Conservation (phyloP, 2,329 filamentous ascomycete genomes). For the Elsinoe perseae region DNA sequence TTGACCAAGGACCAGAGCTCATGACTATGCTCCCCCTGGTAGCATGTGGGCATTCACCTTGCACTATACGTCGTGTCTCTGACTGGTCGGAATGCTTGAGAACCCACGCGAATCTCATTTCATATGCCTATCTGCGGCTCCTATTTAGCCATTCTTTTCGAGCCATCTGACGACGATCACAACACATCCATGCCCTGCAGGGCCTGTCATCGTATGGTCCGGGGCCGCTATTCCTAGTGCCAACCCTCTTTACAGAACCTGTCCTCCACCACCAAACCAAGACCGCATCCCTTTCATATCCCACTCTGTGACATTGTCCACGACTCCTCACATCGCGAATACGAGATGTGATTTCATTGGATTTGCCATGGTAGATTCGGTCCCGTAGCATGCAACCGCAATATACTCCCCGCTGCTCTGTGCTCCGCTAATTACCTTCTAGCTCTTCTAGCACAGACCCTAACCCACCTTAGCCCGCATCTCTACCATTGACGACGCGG, state of each 20-base stretch:
- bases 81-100: background rate
- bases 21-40: background rate
- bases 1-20: background rate
- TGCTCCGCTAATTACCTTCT: conserved; percentile 8
- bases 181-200: conserved; percentile 2
- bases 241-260: conserved; percentile 2
- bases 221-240: background rate
- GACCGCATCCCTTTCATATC: conserved; percentile 9
- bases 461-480: conserved; percentile 5
- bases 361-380: background rate
- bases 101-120: background rate
- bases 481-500: conserved; percentile 11
- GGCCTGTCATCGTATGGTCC: background rate
- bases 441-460: conserved; percentile 8
- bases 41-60: background rate
- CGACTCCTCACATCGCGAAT: background rate
- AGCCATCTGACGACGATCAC: background rate
- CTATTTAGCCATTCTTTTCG: background rate
- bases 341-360: background rate
- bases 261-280: background rate
- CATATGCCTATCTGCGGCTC: background rate
- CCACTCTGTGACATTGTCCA: background rate
- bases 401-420: conserved; percentile 8
- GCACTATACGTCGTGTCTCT: background rate
- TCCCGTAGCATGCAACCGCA: background rate